Evolutionary conservation across 2,329 filamentous ascomycete genomes (phyloP).

Genomic region (Amylocarpus encephaloides): DNA sequence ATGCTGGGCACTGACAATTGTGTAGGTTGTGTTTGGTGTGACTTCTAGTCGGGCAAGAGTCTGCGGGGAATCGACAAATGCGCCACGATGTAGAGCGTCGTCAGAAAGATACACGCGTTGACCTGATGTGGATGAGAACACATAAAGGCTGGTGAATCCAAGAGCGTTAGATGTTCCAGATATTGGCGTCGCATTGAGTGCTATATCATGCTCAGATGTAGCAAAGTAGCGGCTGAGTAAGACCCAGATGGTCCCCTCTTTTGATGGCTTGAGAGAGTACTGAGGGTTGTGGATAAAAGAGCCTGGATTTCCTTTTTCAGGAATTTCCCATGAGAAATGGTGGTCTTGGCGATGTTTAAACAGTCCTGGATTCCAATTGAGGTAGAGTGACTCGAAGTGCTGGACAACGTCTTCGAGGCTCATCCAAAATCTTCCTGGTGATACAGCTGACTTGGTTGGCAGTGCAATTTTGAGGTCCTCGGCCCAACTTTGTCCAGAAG

Average conservation of each 20-base stretch:
- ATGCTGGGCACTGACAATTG: conserved; percentile 70
- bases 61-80: conserved; percentile 92
- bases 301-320: conserved; percentile 41
- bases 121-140: conserved; percentile 63
- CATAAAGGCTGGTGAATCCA: conserved; percentile 82
- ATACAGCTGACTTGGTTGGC: conserved; percentile 23
- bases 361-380: conserved; percentile 91
- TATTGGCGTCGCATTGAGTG: conserved; percentile 35
- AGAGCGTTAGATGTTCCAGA: conserved; percentile 33
- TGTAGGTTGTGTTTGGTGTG: conserved; percentile 40
- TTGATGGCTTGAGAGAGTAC: conserved; percentile 58
- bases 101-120: conserved; percentile 69
- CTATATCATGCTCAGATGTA: conserved; percentile 55
- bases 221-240: conserved; percentile 82
- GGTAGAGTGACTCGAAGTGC: conserved; percentile 90
- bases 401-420: conserved; percentile 79
- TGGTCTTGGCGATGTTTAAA: conserved; percentile 80
- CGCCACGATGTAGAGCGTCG: conserved; percentile 63
- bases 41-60: conserved; percentile 71
- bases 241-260: conserved; percentile 67
- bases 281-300: conserved; percentile 62
- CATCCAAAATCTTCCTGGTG: conserved; percentile 89
- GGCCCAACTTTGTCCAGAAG: conserved; percentile 13
- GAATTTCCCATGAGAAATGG: conserved; percentile 77
- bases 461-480: conserved; percentile 23